Evolutionary conservation across 2,329 filamentous ascomycete genomes (phyloP), one percentile per base, ranked within the genome.

Genomic region (Nemania sp.): DNA sequence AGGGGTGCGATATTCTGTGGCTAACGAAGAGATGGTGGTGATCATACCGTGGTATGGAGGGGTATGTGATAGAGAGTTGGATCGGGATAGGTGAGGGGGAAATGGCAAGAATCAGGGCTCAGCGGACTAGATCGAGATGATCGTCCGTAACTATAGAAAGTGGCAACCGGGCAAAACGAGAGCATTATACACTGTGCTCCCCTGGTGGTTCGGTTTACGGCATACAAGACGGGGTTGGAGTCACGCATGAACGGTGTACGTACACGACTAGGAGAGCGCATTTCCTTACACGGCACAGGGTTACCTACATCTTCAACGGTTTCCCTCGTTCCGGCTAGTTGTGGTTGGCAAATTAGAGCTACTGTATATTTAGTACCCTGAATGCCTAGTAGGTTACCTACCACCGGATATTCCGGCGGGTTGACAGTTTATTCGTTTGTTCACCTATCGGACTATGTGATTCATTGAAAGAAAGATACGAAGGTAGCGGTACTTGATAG

Each of bases 101-200:
- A 11, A n/a, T 24, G 3, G 24, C 15, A 7, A 32, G n/a, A 13
- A 27, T 11, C 26, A 20, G 22, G 55, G 35, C 18, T 15, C 29
- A 18, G 38, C 64, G 49, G 24, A 29, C 51, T 20, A 10, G 58
- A 15, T 15, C 26, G 58, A 58, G 18, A 27, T 8, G 7, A 53
- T 13, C 26, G 22, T 51, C 24, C 24, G 27, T 24, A 53, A n/a
- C 10, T 51, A 66, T 66, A 62, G 58, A 62, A 53, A 27, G 52
- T 35, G 45, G 32, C 24, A 52, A 20, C 43, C 18, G 41, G 52
- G 58, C 13, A 35, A 32, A 29, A 45, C 8, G 24, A 45, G 63
- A 49, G 51, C 56, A 65, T 61, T 61, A 38, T 55, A 60, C 26
- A 61, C 49, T 38, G 26, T 55, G 61, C 55, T 38, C n/a, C n/a